phyloP scores from a whole-genome alignment of 1,284 basidiomycete species.

The Ganoderma lucidum region DNA sequence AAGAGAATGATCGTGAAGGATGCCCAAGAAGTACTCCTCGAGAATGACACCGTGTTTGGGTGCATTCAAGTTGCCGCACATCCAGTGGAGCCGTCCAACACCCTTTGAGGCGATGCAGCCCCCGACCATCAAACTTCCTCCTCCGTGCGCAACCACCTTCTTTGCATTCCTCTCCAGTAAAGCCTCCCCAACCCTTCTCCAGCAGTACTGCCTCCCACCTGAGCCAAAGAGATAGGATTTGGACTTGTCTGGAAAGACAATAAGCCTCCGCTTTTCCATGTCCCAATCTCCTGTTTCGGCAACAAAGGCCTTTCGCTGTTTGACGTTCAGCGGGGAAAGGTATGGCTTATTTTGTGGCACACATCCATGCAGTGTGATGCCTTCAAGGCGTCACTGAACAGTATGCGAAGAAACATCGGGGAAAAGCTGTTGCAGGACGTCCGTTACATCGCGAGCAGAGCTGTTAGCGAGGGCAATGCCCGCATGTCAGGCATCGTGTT shows the following conservation, averaged over 20 bases:
- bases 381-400: conserved; percentile 1
- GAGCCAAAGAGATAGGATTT: conserved; percentile 22
- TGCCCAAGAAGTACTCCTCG: conserved; percentile 20
- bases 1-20: too few relatives aligned
- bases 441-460: background rate
- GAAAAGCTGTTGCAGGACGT: conserved; percentile 3
- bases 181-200: conserved; percentile 18
- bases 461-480: too few relatives aligned
- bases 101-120: conserved; percentile 15
- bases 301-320: conserved; percentile 5
- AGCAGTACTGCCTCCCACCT: conserved; percentile 18
- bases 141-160: background rate
- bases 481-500: too few relatives aligned
- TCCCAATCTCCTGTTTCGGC: background rate
- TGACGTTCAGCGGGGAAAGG: conserved; percentile 2
- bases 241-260: conserved; percentile 18
- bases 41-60: conserved; percentile 39
- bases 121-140: conserved; percentile 21
- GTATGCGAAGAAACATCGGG: conserved; percentile 8
- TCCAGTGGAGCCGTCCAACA: conserved; percentile 7
- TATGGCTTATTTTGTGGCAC: conserved; percentile 9
- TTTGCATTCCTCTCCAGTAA: conserved; percentile 8
- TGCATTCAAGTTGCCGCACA: conserved; percentile 13
- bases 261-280: background rate
- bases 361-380: conserved; percentile 10